Evolutionary conservation across 768 basidiomycete species (phyloP), one percentile per base, ranked within the genome.

Genomic region (Serendipita vermifera): DNA sequence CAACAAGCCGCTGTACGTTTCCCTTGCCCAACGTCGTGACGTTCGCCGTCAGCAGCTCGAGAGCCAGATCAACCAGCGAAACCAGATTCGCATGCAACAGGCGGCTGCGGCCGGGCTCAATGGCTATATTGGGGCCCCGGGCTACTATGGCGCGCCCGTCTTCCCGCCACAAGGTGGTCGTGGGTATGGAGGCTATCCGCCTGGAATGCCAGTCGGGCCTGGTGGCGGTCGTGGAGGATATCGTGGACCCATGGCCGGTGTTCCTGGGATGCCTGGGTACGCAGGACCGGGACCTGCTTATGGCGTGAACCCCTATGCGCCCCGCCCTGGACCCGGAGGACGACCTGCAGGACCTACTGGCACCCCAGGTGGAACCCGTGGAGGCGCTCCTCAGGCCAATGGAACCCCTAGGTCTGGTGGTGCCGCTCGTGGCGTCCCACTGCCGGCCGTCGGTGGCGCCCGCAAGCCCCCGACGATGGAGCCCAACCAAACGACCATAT

Each of bases 31-130:
- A 69, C 90, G 94, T 62, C 91, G 92, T 60, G 96, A 99, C 67
- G 88, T 96, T 65, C 88, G 96, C 69, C 82, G 93, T 66, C 94
- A 98, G 71, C 93, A 98, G 70, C 80, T 99, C 63, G 96, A 98
- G 75, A 92, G 87, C 67, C 96, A 98, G 77, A 93, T 97, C 67
- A 90, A 90, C 61, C 92, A 97, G 73, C 91, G 96, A 68, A 87
- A 90, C 72, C 90, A 97, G 72, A 90, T 93, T 68, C 79, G 94
- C 60, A 85, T 93, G 80, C 91, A 93, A 67, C 94, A 97, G 75
- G 87, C 87, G 59, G 89, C 87, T 59, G 87, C 88, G 41, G 85
- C 87, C 61, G 87, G 81, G 53, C 76, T 93, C 58, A 79, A 81
- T 61, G 82, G 85, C 59, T 86, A 87, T 76, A 79, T 93, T 74